Conservation (phyloP, 1,139 yeast genomes). For the Scheffersomyces parashehatae region DNA sequence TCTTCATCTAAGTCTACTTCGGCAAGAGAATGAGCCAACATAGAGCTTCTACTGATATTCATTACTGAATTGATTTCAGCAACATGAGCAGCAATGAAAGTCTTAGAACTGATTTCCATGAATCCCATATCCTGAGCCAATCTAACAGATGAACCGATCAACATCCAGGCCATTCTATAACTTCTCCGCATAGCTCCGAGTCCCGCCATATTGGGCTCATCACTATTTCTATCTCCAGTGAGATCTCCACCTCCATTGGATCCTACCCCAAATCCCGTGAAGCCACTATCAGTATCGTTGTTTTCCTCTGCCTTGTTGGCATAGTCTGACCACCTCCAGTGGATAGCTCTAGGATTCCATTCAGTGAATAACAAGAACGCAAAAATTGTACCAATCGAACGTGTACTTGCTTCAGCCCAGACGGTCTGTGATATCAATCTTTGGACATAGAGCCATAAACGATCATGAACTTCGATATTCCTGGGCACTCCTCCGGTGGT, state of each 20-base stretch:
- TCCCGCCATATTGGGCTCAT: conserved; percentile 63
- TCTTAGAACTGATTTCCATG: conserved; percentile 69
- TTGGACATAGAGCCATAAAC: conserved; percentile 83
- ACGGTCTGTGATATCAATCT: conserved; percentile 80
- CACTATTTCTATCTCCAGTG: conserved; percentile 9
- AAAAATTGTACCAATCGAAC: conserved; percentile 82
- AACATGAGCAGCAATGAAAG: conserved; percentile 80
- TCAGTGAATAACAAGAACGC: conserved; percentile 88
- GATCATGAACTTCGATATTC: conserved; percentile 68
- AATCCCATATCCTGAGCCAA: conserved; percentile 86
- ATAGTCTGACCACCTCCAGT: conserved; percentile 85
- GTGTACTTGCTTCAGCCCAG: conserved; percentile 92
- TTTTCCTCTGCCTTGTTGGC: conserved; percentile 60
- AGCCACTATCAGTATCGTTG: conserved; percentile 13
- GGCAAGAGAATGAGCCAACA: conserved; percentile 65
- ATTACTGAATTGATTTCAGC: conserved; percentile 79
- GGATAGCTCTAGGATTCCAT: conserved; percentile 95
- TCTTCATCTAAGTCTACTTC: conserved; percentile 59
- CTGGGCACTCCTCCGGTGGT: conserved; percentile 36
- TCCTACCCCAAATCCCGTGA: conserved; percentile 3
- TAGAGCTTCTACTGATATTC: conserved; percentile 67
- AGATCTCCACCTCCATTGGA: not conserved
- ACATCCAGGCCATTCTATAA: conserved; percentile 92
- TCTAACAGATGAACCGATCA: conserved; percentile 83
- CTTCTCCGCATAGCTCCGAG: conserved; percentile 84